Evolutionary conservation across 805 yeast genomes (phyloP).

Genomic region (Komagataella mondaviorum): DNA sequence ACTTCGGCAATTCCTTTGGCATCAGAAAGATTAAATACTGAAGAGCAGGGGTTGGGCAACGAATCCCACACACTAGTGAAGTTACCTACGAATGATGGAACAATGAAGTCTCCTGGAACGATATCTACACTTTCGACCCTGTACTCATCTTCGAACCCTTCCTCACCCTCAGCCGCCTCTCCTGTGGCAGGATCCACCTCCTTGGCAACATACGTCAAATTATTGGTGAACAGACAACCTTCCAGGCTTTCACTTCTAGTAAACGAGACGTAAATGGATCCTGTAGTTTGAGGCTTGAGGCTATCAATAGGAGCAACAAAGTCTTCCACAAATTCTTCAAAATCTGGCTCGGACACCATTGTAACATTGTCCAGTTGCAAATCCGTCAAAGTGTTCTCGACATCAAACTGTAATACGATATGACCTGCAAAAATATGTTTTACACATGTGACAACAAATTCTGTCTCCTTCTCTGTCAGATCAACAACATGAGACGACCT

Average conservation of each 20-base stretch:
- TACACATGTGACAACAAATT: conserved; percentile 73
- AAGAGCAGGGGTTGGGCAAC: conserved; percentile 44
- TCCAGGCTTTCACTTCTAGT: conserved; percentile 35
- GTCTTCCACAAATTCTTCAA: conserved; percentile 45
- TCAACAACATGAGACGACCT: conserved; percentile 53
- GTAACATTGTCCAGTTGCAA: conserved; percentile 66
- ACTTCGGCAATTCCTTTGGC: conserved; percentile 37
- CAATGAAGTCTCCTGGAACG: conserved; percentile 68
- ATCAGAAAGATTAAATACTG: conserved; percentile 53
- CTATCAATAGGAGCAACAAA: conserved; percentile 63
- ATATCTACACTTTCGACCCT: conserved; percentile 72
- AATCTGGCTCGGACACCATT: conserved; percentile 55
- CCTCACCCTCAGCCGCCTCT: conserved; percentile 52
- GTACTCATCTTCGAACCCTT: conserved; percentile 89
- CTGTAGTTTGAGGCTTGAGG: conserved; percentile 58
- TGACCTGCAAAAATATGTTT: conserved; percentile 73
- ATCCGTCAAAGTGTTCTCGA: conserved; percentile 75
- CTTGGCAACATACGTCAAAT: conserved; percentile 60
- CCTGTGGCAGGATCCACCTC: conserved; percentile 69
- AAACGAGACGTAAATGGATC: conserved; percentile 69
- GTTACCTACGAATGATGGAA: conserved; percentile 66
- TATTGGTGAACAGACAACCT: conserved; percentile 40
- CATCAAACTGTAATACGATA: conserved; percentile 68
- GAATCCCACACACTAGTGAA: conserved; percentile 67
- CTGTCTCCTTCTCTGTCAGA: conserved; percentile 86